These are phyloP conservation scores for Thermothielavioides terrestris DNA, from an alignment of 495 filamentous ascomycete species.

Conservation along the genomic window DNA sequence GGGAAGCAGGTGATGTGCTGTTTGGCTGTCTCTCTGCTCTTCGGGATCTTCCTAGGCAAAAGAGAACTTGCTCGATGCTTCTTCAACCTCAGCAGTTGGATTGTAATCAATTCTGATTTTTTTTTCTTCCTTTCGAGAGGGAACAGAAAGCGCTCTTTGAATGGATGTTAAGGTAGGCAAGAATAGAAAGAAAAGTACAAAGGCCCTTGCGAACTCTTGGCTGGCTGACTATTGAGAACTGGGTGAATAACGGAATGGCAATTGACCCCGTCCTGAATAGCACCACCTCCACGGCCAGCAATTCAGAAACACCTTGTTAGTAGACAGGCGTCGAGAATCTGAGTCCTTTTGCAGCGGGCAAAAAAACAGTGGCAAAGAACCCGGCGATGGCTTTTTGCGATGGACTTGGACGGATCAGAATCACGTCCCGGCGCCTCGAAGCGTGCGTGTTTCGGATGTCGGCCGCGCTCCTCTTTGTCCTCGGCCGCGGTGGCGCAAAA, in stretches of 20 bases:
- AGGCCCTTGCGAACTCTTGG: constrained; percentile 21
- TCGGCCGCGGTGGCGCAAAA: neutral
- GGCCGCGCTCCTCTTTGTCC: neutral
- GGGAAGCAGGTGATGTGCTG: constrained; percentile 27
- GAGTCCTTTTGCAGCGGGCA: neutral
- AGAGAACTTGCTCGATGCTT: constrained; percentile 25
- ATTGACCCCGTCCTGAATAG: constrained; percentile 20
- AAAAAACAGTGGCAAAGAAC: neutral
- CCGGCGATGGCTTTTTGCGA: constrained; percentile 1
- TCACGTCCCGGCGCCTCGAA: too few relatives aligned
- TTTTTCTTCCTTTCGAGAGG: constrained; percentile 42
- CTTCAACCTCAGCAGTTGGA: constrained; percentile 37
- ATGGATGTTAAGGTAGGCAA: constrained; percentile 23
- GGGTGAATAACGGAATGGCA: constrained; percentile 18
- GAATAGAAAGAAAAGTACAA: constrained; percentile 33
- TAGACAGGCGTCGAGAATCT: constrained; percentile 1
- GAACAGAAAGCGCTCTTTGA: constrained; percentile 30
- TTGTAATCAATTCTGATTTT: constrained; percentile 51
- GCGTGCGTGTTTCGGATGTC: neutral
- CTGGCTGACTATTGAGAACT: constrained; percentile 21
- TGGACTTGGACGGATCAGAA: neutral
- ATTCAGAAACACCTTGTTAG: constrained; percentile 19
- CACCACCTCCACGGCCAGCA: constrained; percentile 23
- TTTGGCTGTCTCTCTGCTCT: constrained; percentile 21
- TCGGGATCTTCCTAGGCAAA: constrained; percentile 11